Evolutionary conservation across 2,329 filamentous ascomycete genomes (phyloP).

Genomic region (Grosmannia serpens): DNA sequence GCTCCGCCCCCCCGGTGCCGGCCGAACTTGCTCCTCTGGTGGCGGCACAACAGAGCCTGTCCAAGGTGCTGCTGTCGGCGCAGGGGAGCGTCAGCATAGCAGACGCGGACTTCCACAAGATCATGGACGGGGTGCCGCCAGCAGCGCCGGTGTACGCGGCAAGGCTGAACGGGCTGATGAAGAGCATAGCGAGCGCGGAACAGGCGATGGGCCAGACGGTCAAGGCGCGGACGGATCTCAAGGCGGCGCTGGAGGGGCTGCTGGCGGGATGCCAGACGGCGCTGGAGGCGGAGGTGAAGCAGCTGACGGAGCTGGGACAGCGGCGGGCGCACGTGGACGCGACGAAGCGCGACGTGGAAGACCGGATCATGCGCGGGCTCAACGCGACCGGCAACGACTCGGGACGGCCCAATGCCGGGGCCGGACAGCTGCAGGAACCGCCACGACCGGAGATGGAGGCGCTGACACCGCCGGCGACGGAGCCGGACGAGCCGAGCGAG

Average conservation of each 20-base stretch:
- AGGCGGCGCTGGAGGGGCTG: slow-evolving; percentile 72
- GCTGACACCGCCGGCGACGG: slow-evolving; percentile 10
- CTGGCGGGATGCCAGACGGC: slow-evolving; percentile 61
- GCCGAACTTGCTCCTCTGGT: slow-evolving; percentile 68
- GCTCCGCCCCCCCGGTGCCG: slow-evolving; percentile 43
- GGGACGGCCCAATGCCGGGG: slow-evolving; percentile 27
- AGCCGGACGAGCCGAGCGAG: not conserved
- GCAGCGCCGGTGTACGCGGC: slow-evolving; percentile 87
- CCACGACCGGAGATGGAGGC: slow-evolving; percentile 72
- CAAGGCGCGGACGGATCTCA: slow-evolving; percentile 67
- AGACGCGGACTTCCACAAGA: slow-evolving; percentile 72
- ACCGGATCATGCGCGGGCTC: slow-evolving; percentile 78
- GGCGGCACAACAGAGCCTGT: slow-evolving; percentile 58
- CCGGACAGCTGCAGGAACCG: slow-evolving; percentile 41
- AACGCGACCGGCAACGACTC: slow-evolving; percentile 43
- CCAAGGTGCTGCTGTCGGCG: slow-evolving; percentile 58
- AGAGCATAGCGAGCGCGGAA: slow-evolving; percentile 78
- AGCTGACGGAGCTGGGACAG: slow-evolving; percentile 50
- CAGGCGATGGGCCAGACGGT: slow-evolving; percentile 82
- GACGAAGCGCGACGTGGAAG: slow-evolving; percentile 81
- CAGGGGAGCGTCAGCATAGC: slow-evolving; percentile 59
- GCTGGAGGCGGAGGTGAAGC: slow-evolving; percentile 56
- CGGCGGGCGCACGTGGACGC: slow-evolving; percentile 63
- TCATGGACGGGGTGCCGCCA: slow-evolving; percentile 43
- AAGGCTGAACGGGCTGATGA: slow-evolving; percentile 78